phyloP scores from a whole-genome alignment of 2,329 filamentous ascomycete species.

The Penicillium sp. region DNA sequence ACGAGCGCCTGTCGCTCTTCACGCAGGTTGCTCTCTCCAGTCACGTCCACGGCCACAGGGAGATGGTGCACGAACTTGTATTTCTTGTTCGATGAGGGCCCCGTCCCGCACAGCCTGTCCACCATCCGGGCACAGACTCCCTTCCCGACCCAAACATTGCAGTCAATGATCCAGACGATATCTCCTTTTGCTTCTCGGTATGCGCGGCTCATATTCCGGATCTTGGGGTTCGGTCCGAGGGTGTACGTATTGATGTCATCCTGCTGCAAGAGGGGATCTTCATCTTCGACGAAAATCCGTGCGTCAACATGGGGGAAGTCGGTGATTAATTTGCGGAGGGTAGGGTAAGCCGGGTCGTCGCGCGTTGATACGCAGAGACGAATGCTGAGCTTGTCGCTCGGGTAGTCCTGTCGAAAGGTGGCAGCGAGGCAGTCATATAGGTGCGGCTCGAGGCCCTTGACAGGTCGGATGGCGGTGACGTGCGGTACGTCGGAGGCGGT shows the following conservation, averaged over 20 bases:
- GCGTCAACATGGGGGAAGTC: slow-evolving; percentile 73
- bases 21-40: slow-evolving; percentile 26
- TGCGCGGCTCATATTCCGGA: slow-evolving; percentile 89
- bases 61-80: slow-evolving; percentile 96
- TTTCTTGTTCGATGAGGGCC: slow-evolving; percentile 43
- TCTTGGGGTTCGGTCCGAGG: slow-evolving; percentile 96
- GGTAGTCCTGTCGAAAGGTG: slow-evolving; percentile 80
- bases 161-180: slow-evolving; percentile 91
- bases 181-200: slow-evolving; percentile 86
- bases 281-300: slow-evolving; percentile 73
- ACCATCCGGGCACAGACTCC: slow-evolving; percentile 85
- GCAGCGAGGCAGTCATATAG: slow-evolving; percentile 91
- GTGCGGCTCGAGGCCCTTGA: slow-evolving; percentile 86
- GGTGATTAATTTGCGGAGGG: slow-evolving; percentile 66
- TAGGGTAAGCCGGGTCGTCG: slow-evolving; percentile 72
- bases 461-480: slow-evolving; percentile 86
- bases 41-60: slow-evolving; percentile 79
- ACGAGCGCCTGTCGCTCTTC: slow-evolving; percentile 31
- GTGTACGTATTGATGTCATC: slow-evolving; percentile 51
- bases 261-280: slow-evolving; percentile 68
- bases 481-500: slow-evolving; percentile 60
- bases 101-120: slow-evolving; percentile 73
- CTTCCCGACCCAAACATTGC: slow-evolving; percentile 86
- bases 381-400: slow-evolving; percentile 70
- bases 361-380: slow-evolving; percentile 76